Evolutionary conservation across 1,139 yeast genomes (phyloP).

Genomic region (Zygotorulaspora mrakii): DNA sequence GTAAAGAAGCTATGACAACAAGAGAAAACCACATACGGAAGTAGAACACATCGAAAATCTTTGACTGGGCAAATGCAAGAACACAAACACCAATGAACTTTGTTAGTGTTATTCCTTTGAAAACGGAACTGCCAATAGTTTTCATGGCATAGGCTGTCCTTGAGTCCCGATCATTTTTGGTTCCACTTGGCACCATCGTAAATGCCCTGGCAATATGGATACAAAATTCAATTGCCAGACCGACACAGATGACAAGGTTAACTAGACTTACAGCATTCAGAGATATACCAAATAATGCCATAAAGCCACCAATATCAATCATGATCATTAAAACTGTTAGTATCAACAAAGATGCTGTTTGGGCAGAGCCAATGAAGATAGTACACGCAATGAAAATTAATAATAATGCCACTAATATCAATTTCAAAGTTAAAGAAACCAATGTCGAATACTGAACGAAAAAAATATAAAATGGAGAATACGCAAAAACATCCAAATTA

Average conservation of each 20-base stretch:
- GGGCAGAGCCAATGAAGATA: conserved; percentile 61
- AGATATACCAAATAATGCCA: conserved; percentile 71
- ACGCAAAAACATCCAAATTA: conserved; percentile 68
- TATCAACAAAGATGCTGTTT: conserved; percentile 55
- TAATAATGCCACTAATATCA: conserved; percentile 54
- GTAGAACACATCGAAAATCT: conserved; percentile 86
- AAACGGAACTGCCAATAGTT: conserved; percentile 80
- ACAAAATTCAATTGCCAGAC: conserved; percentile 90
- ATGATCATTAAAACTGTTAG: conserved; percentile 62
- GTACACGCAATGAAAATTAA: conserved; percentile 55
- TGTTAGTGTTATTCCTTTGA: conserved; percentile 86
- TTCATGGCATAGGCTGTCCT: conserved; percentile 54
- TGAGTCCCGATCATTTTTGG: conserved; percentile 35
- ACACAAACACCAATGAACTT: conserved; percentile 85
- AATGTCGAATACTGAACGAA: conserved; percentile 83
- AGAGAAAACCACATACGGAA: conserved; percentile 94
- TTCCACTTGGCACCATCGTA: conserved; percentile 42
- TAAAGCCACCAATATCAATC: conserved; percentile 71
- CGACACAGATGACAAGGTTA: conserved; percentile 83
- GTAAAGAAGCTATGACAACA: conserved; percentile 70
- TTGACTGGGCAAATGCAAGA: conserved; percentile 77
- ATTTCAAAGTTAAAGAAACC: conserved; percentile 49
- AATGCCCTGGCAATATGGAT: conserved; percentile 82
- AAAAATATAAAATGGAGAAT: conserved; percentile 87
- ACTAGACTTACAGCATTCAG: conserved; percentile 88